phyloP scores from a whole-genome alignment of 805 yeast species.

The Cyberlindnera japonica region DNA sequence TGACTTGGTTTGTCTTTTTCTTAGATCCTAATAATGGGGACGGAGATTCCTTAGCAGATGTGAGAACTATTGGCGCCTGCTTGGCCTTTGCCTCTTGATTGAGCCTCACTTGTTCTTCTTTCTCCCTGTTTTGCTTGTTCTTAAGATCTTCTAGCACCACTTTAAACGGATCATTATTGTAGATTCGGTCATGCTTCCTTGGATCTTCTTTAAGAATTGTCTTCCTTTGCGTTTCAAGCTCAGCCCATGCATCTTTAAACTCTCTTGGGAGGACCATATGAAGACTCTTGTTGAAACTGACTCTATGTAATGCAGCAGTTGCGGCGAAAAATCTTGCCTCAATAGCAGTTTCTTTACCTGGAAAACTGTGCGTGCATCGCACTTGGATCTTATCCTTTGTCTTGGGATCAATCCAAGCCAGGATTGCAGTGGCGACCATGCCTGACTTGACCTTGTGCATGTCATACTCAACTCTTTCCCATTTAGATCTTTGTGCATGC shows the following conservation, averaged over 20 bases:
- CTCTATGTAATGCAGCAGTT: slow-evolving; percentile 76
- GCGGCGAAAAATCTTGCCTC: slow-evolving; percentile 93
- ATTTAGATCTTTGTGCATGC: slow-evolving; percentile 79
- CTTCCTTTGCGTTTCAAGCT: slow-evolving; percentile 59
- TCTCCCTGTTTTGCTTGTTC: slow-evolving; percentile 37
- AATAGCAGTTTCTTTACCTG: slow-evolving; percentile 73
- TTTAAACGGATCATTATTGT: slow-evolving; percentile 73
- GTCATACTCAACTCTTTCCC: slow-evolving; percentile 84
- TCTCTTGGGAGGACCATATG: slow-evolving; percentile 84
- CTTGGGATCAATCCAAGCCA: slow-evolving; percentile 78
- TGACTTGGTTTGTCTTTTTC: neutral
- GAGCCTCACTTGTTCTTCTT: slow-evolving; percentile 42
- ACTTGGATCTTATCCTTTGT: slow-evolving; percentile 63
- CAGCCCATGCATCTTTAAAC: slow-evolving; percentile 76
- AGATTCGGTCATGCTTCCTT: slow-evolving; percentile 46
- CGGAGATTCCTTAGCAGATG: slow-evolving; percentile 22
- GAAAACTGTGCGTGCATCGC: slow-evolving; percentile 47
- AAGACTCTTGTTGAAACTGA: slow-evolving; percentile 76
- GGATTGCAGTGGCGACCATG: slow-evolving; percentile 56
- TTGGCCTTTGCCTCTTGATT: slow-evolving; percentile 50
- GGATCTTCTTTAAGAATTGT: slow-evolving; percentile 43
- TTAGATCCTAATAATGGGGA: neutral
- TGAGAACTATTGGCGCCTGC: slow-evolving; percentile 44
- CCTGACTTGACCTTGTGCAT: slow-evolving; percentile 57
- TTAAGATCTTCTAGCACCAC: slow-evolving; percentile 58